Base-by-base conservation (phyloP, 1,284 basidiomycete genomes). In the Apiotrichum gracile region DNA sequence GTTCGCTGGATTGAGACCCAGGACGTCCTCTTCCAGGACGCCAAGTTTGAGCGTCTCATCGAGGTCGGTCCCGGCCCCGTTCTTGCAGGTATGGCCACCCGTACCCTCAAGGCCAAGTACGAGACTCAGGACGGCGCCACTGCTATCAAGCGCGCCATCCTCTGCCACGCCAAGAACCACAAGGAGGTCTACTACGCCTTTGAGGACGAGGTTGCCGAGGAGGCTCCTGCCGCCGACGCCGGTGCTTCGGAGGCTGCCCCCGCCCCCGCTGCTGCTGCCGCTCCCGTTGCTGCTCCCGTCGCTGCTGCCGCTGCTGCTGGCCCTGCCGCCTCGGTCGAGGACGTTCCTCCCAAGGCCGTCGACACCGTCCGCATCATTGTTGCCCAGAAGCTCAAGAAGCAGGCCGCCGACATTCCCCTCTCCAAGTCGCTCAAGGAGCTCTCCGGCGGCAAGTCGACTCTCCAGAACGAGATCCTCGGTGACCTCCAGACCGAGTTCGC, bases 1-100 rank as follows among this genome's bases (percentile, higher is more conserved):
- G 93, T 98, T 25, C 86, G 92, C 52, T 97, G 94, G 94, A 98
- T 98, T 68, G 89, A 97, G 78, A 98, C 94, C 0, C 94, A 97
- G 72, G 94, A 98, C 68, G 83, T 90, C 43, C 82, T 98, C 57
- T 98, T 98, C 79, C 83, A 79, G 7, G 78, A 85, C n/a, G 96
- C 85, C 80, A 80, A 82, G 57, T 97, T 97, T 66, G 93, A 97
- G 77, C 84, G 94, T 26, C 82, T 97, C 67, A 86, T 98, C 69
- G 94, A 98, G 74, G 81, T 98, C 56, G 94, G 96, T 40, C 96
- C 96, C 49, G 91, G 90, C 12, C 94, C 96, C 4, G 97, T 92
- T 4, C 83, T 98, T 55, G 90, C 91, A 7, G 66, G 93, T 45
- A 98, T 98, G 94, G 96, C 94, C 1, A 83, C 83, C 21, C 86